Percentiles rank a stretch among this genome's conserved stretches.
These are phyloP conservation scores for Coffea canephora DNA, from an alignment of 257 asterid genomes.

Conservation along the genomic window DNA sequence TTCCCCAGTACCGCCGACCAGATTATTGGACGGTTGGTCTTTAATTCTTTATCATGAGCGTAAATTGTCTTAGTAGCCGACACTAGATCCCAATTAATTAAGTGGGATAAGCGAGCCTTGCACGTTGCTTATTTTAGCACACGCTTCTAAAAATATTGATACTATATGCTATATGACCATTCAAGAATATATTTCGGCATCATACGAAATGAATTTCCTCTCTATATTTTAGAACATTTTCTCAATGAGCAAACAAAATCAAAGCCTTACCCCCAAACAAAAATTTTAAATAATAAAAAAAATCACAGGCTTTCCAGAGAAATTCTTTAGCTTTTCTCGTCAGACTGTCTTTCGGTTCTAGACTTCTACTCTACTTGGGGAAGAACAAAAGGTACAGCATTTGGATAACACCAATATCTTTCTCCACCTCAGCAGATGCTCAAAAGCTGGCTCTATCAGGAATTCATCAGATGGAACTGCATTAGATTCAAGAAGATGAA, in stretches of 20 bases:
- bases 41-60: neutral
- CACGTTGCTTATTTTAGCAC: neutral
- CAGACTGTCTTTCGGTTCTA: neutral
- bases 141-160: neutral
- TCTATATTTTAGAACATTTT: too few relatives aligned
- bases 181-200: too few relatives aligned
- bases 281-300: neutral
- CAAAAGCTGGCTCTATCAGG: neutral
- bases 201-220: too few relatives aligned
- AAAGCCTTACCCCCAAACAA: neutral
- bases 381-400: neutral
- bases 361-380: neutral
- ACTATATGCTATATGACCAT: neutral
- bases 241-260: neutral
- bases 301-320: neutral
- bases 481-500: neutral
- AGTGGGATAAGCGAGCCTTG: neutral
- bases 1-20: conserved; percentile 31
- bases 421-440: conserved; percentile 15
- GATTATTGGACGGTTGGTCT: conserved; percentile 2
- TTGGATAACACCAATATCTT: conserved; percentile 16
- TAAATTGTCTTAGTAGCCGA: neutral
- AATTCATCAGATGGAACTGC: neutral
- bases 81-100: conserved; percentile 2
- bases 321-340: conserved; percentile 3